Conservation (phyloP, 306 rosid species). For the Mimosa bimucronata region DNA sequence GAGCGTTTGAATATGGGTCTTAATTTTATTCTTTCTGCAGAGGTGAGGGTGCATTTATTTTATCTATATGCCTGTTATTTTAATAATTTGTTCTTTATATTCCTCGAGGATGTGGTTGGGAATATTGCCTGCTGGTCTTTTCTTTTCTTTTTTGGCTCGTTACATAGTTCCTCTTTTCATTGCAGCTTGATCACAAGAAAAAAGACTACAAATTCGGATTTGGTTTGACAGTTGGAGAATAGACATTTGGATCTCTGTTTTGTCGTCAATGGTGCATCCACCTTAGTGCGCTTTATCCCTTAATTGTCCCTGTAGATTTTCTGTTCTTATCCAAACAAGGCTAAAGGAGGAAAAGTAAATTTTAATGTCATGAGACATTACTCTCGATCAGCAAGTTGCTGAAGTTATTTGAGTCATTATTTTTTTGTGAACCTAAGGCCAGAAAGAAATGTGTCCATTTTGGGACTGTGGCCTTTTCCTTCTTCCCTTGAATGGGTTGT, state of each 20-base stretch:
- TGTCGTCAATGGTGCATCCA: constrained; percentile 37
- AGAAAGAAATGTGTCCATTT: constrained; percentile 24
- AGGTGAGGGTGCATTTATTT: constrained; percentile 37
- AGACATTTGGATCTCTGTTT: constrained; percentile 38
- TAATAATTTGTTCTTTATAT: neutral
- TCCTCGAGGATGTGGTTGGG: neutral
- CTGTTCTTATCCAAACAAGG: constrained; percentile 7
- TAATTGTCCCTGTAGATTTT: constrained; percentile 35
- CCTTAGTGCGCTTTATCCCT: constrained; percentile 39
- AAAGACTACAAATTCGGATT: constrained; percentile 98
- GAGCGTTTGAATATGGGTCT: constrained; percentile 75
- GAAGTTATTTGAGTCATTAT: constrained; percentile 32
- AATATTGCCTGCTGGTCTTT: neutral
- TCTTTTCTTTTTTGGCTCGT: neutral
- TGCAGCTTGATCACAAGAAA: constrained; percentile 92
- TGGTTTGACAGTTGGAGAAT: constrained; percentile 96
- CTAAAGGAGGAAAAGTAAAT: constrained; percentile 34
- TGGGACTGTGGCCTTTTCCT: constrained; percentile 42
- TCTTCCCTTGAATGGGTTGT: constrained; percentile 45
- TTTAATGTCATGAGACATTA: constrained; percentile 35
- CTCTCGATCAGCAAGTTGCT: constrained; percentile 39
- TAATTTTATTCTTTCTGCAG: constrained; percentile 60
- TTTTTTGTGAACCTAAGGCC: constrained; percentile 31
- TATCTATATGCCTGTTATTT: neutral
- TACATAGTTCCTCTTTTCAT: constrained; percentile 29